Percentiles rank a stretch among this genome's conserved stretches.
Evolutionary conservation across 2,329 filamentous ascomycete genomes (phyloP).

Genomic region (Xylariaceae sp.): DNA sequence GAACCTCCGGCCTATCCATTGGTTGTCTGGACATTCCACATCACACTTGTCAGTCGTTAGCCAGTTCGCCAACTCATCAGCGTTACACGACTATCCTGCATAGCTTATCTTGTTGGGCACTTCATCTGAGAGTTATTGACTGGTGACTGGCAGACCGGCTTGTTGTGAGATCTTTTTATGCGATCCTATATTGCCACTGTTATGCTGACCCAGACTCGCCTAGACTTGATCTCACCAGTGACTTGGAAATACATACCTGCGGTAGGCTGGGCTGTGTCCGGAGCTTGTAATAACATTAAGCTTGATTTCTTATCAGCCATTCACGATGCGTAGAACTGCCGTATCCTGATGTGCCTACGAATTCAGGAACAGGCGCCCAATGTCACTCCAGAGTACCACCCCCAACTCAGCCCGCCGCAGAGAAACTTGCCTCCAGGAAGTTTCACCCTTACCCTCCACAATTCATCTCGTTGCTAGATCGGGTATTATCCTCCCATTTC

Average conservation of each 20-base stretch:
- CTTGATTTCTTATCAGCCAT: conserved; percentile 10
- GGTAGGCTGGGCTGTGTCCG: not conserved
- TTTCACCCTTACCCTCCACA: conserved; percentile 28
- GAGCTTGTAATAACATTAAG: conserved; percentile 5
- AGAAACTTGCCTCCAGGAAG: conserved; percentile 11
- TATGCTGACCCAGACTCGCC: conserved; percentile 4
- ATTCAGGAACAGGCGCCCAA: conserved; percentile 25
- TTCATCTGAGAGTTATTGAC: not conserved
- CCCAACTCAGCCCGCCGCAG: not conserved
- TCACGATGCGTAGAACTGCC: conserved; percentile 13
- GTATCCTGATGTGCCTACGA: conserved; percentile 13
- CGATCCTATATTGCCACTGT: conserved; percentile 11
- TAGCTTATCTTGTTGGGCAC: not conserved
- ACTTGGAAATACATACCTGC: not conserved
- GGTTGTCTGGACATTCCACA: not conserved
- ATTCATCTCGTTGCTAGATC: conserved; percentile 23
- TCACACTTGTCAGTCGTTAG: conserved; percentile 5
- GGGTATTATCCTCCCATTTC: conserved; percentile 21
- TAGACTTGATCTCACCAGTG: not conserved
- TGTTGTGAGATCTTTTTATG: not conserved
- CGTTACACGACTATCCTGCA: not conserved
- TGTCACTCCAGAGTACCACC: conserved; percentile 17
- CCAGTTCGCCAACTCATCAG: conserved; percentile 11
- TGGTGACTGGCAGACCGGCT: not conserved
- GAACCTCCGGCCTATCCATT: not conserved